These are phyloP conservation scores for Corchorus olitorius DNA, from an alignment of 345 rosid species.

Conservation along the genomic window DNA sequence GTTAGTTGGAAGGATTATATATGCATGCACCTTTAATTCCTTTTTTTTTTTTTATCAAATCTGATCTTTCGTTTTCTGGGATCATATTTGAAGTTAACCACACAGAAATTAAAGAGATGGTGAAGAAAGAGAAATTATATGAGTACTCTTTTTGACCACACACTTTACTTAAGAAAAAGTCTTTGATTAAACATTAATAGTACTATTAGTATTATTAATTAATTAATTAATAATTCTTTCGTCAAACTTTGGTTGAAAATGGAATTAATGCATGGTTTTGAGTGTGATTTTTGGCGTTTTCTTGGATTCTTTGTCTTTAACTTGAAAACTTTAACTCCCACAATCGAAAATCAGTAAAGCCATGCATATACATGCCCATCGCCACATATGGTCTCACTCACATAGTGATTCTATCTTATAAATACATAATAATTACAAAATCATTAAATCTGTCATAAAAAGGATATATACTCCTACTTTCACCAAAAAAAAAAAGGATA, in stretches of 20 bases:
- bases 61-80: conserved; percentile 6
- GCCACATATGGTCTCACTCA: too few relatives aligned
- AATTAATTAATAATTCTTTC: too few relatives aligned
- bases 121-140: too few relatives aligned
- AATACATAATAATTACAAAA: too few relatives aligned
- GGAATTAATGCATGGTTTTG: conserved; percentile 42
- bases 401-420: too few relatives aligned
- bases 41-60: conserved; percentile 7
- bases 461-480: too few relatives aligned
- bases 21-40: conserved; percentile 3
- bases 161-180: background rate
- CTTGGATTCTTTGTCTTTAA: conserved; percentile 28
- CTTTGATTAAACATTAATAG: background rate
- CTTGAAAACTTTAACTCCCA: conserved; percentile 5
- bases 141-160: conserved; percentile 17
- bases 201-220: too few relatives aligned
- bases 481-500: too few relatives aligned
- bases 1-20: background rate
- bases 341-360: conserved; percentile 3
- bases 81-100: background rate
- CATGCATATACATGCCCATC: too few relatives aligned
- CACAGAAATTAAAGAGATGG: background rate
- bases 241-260: conserved; percentile 23
- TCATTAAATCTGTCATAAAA: too few relatives aligned
- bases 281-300: conserved; percentile 50